phyloP scores from a whole-genome alignment of 2,329 filamentous ascomycete species.

The Claviceps fusiformis region DNA sequence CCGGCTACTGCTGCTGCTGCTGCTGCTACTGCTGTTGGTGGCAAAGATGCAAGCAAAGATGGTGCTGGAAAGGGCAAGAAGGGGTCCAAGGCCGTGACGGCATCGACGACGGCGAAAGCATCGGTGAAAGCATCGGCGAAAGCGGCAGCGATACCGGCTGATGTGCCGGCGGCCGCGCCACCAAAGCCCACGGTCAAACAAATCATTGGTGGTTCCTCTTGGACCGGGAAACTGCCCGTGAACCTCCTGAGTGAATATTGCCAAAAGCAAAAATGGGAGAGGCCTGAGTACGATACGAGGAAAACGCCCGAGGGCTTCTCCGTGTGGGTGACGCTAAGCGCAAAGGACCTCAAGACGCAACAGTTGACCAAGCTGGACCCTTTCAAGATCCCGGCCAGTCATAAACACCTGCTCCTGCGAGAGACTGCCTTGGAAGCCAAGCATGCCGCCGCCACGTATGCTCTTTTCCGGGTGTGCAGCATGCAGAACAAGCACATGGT shows the following conservation, averaged over 20 bases:
- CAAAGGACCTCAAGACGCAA: constrained; percentile 68
- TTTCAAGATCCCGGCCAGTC: constrained; percentile 64
- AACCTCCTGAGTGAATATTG: constrained; percentile 90
- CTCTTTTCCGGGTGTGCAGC: constrained; percentile 79
- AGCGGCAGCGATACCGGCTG: constrained; percentile 14
- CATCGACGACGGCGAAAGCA: constrained; percentile 12
- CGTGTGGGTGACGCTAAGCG: constrained; percentile 67
- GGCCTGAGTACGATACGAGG: constrained; percentile 76
- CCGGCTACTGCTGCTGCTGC: constrained; percentile 24
- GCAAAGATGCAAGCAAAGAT: constrained; percentile 44
- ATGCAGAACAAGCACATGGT: constrained; percentile 95
- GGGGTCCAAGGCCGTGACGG: constrained; percentile 16
- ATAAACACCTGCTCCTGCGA: constrained; percentile 63
- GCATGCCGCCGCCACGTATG: constrained; percentile 87
- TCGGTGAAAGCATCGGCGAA: constrained; percentile 9
- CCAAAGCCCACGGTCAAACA: constrained; percentile 57
- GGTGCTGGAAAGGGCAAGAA: constrained; percentile 31
- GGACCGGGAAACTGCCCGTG: constrained; percentile 93
- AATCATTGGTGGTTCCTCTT: constrained; percentile 84
- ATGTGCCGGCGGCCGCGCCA: constrained; percentile 25
- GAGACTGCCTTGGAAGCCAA: constrained; percentile 78
- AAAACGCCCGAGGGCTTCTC: constrained; percentile 63
- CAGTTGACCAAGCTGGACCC: constrained; percentile 63
- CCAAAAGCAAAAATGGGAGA: constrained; percentile 91
- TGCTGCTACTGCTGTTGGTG: constrained; percentile 9